Base-by-base conservation (phyloP, 148 eudicot genomes). In the Persicaria tinctoria region DNA sequence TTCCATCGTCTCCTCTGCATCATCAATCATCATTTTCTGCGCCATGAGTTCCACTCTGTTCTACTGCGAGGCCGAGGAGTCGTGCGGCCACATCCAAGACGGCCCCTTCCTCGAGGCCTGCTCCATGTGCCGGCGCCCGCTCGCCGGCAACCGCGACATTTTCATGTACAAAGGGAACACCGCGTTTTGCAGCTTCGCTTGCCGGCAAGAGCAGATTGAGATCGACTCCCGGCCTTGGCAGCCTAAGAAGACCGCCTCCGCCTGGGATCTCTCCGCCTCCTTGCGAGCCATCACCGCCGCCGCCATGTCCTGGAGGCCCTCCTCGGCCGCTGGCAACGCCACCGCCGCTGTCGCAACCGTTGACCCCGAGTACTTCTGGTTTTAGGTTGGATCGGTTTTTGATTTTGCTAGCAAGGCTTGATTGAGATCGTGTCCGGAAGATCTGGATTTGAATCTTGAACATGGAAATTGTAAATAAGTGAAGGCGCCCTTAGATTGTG, bases 121-220 rank as follows among this genome's bases (percentile, higher is more conserved):
- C 47, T 66, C 70, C 8, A 66, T 66, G 70, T 66, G 70, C 70
- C 70, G 44, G 48, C 41, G 48, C 18, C 70, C 70, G 5, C 70
- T 66, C 47, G 44, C 14, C 48, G 13, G 13, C 70, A 41, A 41
- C 8, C 70, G 70, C 12, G 70, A 66, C 47, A 66, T 66, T 3
- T 66, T 66, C 20, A 66, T 66, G 70, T 66, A 66, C 18, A 66
- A 66, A 41, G 70, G 70, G 0, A 66, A 66, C 70, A 38, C 70
- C 3, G 70, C 70, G 48, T 66, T 66, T 44, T 66, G 70, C 5
- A 66, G 70, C 48, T 14, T 44, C 70, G 17, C 41, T 0, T 66
- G 70, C 17, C 41, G 70, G 70, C 70, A 66, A 44, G 70, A 66
- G 70, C 70, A 66, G 70, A 66, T 66, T 47, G 70, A 66, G 70